Base-by-base conservation (phyloP, 352 stramenopile genomes). In the Globisporangium sylvaticum region DNA sequence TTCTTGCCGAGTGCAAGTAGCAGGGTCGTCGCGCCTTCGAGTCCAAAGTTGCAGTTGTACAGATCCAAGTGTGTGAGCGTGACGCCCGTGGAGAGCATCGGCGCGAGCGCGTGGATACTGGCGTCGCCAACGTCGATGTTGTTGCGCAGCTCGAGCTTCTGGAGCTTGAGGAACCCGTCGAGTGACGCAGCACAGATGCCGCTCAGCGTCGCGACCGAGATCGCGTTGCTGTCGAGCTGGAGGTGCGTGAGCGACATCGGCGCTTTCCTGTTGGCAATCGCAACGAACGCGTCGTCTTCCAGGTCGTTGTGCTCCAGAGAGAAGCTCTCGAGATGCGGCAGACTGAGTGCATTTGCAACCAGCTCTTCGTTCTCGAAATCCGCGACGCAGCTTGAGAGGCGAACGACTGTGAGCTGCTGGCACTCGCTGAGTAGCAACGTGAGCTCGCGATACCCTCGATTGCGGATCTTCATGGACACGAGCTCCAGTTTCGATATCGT, bases 301-400 rank as follows among this genome's bases (percentile, higher is more conserved):
- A 95, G 70, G 31, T 93, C 83, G 46, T 91, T 93, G 64, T 95
- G 84, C 60, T 92, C 84, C 32, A 95, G 63, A 9, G 83, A 91
- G 10, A 95, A 70, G 0, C 65, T 66, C 39, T 80, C 57, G 1
- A 93, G 70, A 4, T 64, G 72, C 7, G 74, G 68, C 27, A 69
- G 69, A 27, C 57, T 58, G 34, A 91, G 69, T 34, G 78, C 59
- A 42, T 63, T 71, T 34, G 84, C 73, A 9, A 92, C 54, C 2
- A 91, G 77, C 32, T 67, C 24, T 18, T 73, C 78, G 18, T 83
- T 87, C 48, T 89, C 76, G 18, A 91, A 86, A 64, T 89, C 76
- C 7, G 79, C 59, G 48, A 92, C 76, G 20, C 74, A 84, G 56
- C 78, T 90, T 15, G 81, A 88, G 15, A 94, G 65, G 32, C 86